Evolutionary conservation across 1,139 yeast species (phyloP), one percentile per base, ranked within the genome.

Genomic region (Debaryomyces robertsiae): DNA sequence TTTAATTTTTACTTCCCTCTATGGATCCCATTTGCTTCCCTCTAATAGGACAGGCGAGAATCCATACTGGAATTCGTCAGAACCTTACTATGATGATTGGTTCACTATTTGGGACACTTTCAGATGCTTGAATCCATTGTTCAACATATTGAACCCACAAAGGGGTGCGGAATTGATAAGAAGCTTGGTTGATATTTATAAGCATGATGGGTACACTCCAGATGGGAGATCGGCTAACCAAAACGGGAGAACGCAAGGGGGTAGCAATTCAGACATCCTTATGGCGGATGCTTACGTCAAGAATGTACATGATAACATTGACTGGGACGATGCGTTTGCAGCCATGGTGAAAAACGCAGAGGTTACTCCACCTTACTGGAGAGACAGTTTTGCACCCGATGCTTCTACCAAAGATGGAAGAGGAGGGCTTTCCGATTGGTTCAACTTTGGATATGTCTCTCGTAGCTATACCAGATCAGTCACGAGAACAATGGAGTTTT

Each of bases 51-150:
- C 73, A 0, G 73, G 72, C 3, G 67, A 63, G 39, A 64, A 61
- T 38, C 66, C 69, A 7, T 45, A 54, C 24, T 50, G 54, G 54
- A 40, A 52, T 6, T 40, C 59, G 0, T 34, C 49, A 4, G 60
- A 58, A 11, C 60, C 63, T 5, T 65, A 65, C 42, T 67, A 67
- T 44, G 71, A 67, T 45, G 73, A 68, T 41, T 68, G 63, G 57
- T 66, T 63, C 46, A 66, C 69, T n/a, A 52, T 68, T 27, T 67
- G 74, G 74, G 73, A 67, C 45, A 59, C 67, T 0, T 68, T 65
- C 52, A 47, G 73, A 16, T 59, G 66, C 27, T 50, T 64, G 16
- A 55, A 61, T 41, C 73, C 73, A 3, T 49, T 67, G 17, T 46
- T 57, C 35, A 58, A 65, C 32, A 53, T 65, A 16, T 41, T 67